Evolutionary conservation across 345 rosid species (phyloP), one percentile per base, ranked within the genome.

Genomic region (Acer negundo): DNA sequence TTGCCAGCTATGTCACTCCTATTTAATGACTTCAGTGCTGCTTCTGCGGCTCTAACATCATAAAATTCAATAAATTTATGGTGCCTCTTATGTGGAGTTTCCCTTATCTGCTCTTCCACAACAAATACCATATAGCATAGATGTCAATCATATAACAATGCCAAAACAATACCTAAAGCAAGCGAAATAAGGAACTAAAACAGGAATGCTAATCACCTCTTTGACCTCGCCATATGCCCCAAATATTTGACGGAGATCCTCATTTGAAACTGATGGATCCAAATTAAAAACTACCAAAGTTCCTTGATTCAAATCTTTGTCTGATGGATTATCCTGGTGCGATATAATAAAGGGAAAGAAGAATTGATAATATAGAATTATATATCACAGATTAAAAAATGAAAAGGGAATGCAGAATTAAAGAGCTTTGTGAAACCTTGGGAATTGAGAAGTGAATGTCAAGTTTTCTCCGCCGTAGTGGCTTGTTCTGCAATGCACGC

Each of bases 391-490:
- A 20, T 22, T 35, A 35, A 47, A 79, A 59, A 1, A 10, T 63
- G 7, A n/a, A 26, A 26, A n/a, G 35, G 8, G 23, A 53, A 24
- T 20, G 3, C 35, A 20, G 51, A 22, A 49, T 31, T 47, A 65
- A 35, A 46, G 46, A 38, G 17, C 62, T 13, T 5, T 1, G 42
- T 47, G n/a, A 65, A 80, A 90, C 97, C 94, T 92, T 92, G 6
- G 97, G 97, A 85, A 92, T 92, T 10, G 97, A 92, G 86, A 89
- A 92, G 80, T 92, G 97, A 75, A 92, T 92, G 82, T 92, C 97
- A 67, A 92, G 93, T 69, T 92, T 92, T 80, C 97, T 92, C 72
- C 91, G 81, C 23, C 90, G 83, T 11, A 92, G 82, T 11, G 92
- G 87, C 88, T 87, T 90, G 84, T 87, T 85, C 79, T 89, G 93